phyloP scores from a whole-genome alignment of 1,139 yeast genomes.

The Blastobotrys capitulatus region DNA sequence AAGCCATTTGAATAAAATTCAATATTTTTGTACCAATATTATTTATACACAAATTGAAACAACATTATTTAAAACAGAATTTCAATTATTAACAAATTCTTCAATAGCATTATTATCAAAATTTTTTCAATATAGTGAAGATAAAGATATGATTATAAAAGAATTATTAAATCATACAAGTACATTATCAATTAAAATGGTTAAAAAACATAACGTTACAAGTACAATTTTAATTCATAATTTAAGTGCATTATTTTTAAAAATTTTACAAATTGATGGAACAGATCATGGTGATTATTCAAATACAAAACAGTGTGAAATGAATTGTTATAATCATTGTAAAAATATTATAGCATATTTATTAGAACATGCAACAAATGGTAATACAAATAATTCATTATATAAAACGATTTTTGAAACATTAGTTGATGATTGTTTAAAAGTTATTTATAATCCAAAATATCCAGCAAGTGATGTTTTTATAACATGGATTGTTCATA shows the following conservation, averaged over 20 bases:
- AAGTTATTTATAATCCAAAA: constrained; percentile 1
- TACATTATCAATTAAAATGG: constrained; percentile 3
- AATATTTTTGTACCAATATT: constrained; percentile 6
- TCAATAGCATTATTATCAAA: not conserved
- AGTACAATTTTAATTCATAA: constrained; percentile 1
- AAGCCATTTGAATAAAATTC: constrained; percentile 1
- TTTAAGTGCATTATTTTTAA: constrained; percentile 2
- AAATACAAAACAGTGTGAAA: not conserved
- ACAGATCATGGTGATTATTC: not conserved
- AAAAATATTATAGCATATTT: constrained; percentile 3
- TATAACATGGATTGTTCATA: constrained; percentile 5
- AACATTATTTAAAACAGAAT: not conserved
- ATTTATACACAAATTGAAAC: not conserved
- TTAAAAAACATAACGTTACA: not conserved
- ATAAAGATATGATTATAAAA: constrained; percentile 6
- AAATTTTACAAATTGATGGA: not conserved
- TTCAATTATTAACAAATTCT: not conserved
- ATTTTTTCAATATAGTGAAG: constrained; percentile 4
- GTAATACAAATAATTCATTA: not conserved
- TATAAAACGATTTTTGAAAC: constrained; percentile 4
- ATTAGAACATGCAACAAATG: constrained; percentile 6
- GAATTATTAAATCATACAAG: constrained; percentile 4
- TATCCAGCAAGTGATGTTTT: constrained; percentile 10
- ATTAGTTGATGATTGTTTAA: constrained; percentile 6
- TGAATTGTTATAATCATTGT: constrained; percentile 1